phyloP scores from a whole-genome alignment of 2,329 filamentous ascomycete genomes.

The Mollisiaceae sp. region DNA sequence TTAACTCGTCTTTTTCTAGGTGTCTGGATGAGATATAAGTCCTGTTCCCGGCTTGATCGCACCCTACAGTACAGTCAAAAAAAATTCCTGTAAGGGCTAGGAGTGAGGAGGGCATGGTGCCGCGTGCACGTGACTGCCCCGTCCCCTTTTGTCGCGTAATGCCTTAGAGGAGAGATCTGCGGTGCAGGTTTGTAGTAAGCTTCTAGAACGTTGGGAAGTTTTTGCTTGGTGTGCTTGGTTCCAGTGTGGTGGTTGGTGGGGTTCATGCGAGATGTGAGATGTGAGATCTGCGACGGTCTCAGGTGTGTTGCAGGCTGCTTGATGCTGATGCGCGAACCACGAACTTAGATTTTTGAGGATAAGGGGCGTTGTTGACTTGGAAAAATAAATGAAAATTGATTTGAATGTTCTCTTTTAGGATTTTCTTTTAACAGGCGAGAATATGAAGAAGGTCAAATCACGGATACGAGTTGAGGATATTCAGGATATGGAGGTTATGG shows the following conservation, averaged over 20 bases:
- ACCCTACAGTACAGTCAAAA: too few relatives aligned
- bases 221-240: not conserved
- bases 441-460: not conserved
- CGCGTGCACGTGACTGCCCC: too few relatives aligned
- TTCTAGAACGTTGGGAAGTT: not conserved
- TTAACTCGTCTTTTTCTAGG: not conserved
- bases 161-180: not conserved
- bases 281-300: constrained; percentile 9
- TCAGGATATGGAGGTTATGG: not conserved
- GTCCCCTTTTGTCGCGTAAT: too few relatives aligned
- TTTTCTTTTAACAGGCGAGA: too few relatives aligned
- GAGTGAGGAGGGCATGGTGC: too few relatives aligned
- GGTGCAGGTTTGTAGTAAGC: not conserved
- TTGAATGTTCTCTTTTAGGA: not conserved
- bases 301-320: not conserved
- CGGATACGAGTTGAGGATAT: not conserved
- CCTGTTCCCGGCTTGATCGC: not conserved
- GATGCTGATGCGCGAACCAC: not conserved
- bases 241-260: not conserved
- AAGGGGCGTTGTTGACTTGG: too few relatives aligned
- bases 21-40: not conserved
- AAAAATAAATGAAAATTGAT: too few relatives aligned
- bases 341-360: too few relatives aligned
- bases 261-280: not conserved
- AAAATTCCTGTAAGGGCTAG: too few relatives aligned